Base-by-base conservation (phyloP, 225 moss, liverwort and hornwort species). In the Lunularia cruciata region DNA sequence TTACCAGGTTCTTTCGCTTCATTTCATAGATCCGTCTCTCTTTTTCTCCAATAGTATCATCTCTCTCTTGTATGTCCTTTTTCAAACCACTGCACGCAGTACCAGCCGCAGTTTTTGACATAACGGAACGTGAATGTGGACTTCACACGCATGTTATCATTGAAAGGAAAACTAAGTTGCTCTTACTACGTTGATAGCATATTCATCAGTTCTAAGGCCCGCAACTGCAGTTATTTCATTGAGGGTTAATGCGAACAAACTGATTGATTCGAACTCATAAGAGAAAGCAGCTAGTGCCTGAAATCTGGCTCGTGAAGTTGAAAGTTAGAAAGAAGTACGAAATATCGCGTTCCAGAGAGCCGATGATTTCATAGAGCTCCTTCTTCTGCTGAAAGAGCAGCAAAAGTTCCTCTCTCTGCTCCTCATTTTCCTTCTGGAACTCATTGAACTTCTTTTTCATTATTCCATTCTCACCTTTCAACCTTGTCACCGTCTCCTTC, bases 381-480 rank as follows among this genome's bases (percentile, higher is more conserved):
- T 90, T 92, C 16, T 96, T 96, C 69, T 96, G 95, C 52, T 89
- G 83, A 56, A 96, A 86, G 5, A 90, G 60, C 2, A 79, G 19
- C 57, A 61, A 75, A 5, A 90, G 64, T 63, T 96, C 92, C 51
- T 92, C 90, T 60, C 87, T 87, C 72, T 96, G 90, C 34, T 76
- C 83, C 72, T 96, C 92, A 54, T 92, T 73, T 1, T 96, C 95
- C 73, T 76, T 96, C 64, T 80, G 75, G 73, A 86, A 83, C 70
- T 92, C 92, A 19, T 67, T 51, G 36, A 90, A 81, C 74, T 89
- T 96, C 20, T 92, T 90, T 14, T 89, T 86, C 73, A 92, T 79
- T 25, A 90, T 89, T 5, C 95, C 92, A 76, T 90, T 90, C 53
- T 96, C 92, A 62, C 95, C 95, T 58, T 87, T 96, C 2, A 92